A percentile compares a stretch with the other conserved stretches of the same genome.
These are phyloP conservation scores for Leucaena leucocephala DNA, from an alignment of 306 rosid genomes.

Conservation along the genomic window DNA sequence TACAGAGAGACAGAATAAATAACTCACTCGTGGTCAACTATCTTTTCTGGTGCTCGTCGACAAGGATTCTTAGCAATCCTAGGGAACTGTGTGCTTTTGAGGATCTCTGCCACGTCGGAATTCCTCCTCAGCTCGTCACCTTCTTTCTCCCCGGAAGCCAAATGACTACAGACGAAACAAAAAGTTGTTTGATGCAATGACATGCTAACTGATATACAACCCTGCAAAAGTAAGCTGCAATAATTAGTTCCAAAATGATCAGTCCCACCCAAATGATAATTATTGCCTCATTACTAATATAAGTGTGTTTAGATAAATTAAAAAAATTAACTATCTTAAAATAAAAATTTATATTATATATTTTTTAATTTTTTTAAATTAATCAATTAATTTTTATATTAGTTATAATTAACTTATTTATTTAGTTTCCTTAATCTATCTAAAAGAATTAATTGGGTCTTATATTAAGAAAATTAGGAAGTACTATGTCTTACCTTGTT, in stretches of 20 bases:
- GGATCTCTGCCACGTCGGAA: constrained; percentile 80
- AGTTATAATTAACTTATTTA: too few species aligned
- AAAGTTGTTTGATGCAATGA: constrained; percentile 87
- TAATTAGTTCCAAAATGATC: not conserved
- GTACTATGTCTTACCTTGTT: constrained; percentile 63
- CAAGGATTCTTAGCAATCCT: constrained; percentile 73
- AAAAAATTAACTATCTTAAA: too few species aligned
- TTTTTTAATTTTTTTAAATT: too few species aligned
- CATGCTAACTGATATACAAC: constrained; percentile 95
- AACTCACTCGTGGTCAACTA: constrained; percentile 80
- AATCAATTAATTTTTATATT: too few species aligned
- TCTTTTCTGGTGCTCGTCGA: constrained; percentile 67
- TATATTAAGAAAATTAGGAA: too few species aligned
- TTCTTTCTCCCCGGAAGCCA: constrained; percentile 98
- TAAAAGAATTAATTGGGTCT: too few species aligned
- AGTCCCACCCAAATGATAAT: not conserved
- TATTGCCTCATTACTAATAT: not conserved
- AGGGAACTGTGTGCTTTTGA: constrained; percentile 70
- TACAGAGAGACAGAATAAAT: not conserved
- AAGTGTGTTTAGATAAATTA: too few species aligned
- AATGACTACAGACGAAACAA: constrained; percentile 92
- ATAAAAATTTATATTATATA: too few species aligned
- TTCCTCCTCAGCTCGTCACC: constrained; percentile 90
- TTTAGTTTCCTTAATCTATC: too few species aligned
- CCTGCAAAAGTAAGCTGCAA: constrained; percentile 52